Base-by-base conservation (phyloP, 768 basidiomycete species). In the Suillus luteus region DNA sequence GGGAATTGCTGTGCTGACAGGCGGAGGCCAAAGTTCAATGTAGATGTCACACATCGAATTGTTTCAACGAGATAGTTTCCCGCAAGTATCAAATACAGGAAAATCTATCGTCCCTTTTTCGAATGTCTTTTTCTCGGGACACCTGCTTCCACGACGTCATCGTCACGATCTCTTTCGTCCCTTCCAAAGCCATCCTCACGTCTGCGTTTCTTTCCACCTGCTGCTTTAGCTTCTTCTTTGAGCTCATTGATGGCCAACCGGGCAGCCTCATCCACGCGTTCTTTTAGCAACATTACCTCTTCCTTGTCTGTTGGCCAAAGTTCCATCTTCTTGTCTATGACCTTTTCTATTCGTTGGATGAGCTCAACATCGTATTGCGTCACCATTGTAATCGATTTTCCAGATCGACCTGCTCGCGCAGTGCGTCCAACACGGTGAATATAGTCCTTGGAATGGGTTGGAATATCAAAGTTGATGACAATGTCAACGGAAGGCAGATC, bases 301-400 rank as follows among this genome's bases (percentile, higher is more conserved):
- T 96, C 92, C 64, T 90, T 86, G 71, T 95, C 93, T 0, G 89
- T 89, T 11, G 89, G 88, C 82, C 91, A 99, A 43, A 90, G 78
- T 59, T 89, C 90, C 88, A 99, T 91, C 76, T 95, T 92, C 79
- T 96, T 96, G 46, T 87, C 95, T 24, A 91, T 88, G 8, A 96
- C 95, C 24, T 86, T 82, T 75, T 99, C 97, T 71, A 99, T 98
- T 10, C 97, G 89, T 76, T 97, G 95, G 5, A 98, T 78, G 52
- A 98, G 83, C 77, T 99, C 97, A 61, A 99, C 95, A 68, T 99
- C 97, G 76, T 99, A 99, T 77, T 99, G 97, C 6, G 96, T 94
- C 27, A 98, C 95, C 48, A 99, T 85, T n/a, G 96, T 97, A 70
- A 99, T 92, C 1, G 93, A 90, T 79, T 98, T 98, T 51, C 97